phyloP scores from a whole-genome alignment of 306 rosid genomes.

The Mimosa pudica region DNA sequence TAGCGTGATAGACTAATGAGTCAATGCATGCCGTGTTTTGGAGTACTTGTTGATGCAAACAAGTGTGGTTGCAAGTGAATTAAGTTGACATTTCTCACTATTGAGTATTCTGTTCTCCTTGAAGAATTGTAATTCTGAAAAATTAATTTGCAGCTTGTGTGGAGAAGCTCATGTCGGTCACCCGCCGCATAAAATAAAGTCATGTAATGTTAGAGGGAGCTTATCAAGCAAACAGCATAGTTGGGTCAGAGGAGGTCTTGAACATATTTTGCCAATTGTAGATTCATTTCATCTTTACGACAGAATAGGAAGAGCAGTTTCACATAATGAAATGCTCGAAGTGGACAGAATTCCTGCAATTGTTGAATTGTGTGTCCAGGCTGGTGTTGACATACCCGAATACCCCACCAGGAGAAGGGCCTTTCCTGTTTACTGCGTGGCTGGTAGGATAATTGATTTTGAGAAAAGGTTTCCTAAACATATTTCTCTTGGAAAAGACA shows the following conservation, averaged over 20 bases:
- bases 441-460: slow-evolving; percentile 69
- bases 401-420: slow-evolving; percentile 71
- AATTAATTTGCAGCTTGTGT: slow-evolving; percentile 51
- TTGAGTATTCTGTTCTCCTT: neutral
- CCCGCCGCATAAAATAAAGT: slow-evolving; percentile 69
- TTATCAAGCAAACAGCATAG: slow-evolving; percentile 61
- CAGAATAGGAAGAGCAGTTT: slow-evolving; percentile 68
- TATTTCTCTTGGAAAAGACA: slow-evolving; percentile 45
- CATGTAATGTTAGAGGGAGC: slow-evolving; percentile 68
- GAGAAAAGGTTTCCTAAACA: slow-evolving; percentile 64
- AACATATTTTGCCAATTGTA: slow-evolving; percentile 55
- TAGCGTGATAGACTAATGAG: neutral
- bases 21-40: slow-evolving; percentile 22
- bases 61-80: slow-evolving; percentile 20
- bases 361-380: slow-evolving; percentile 73
- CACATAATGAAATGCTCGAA: slow-evolving; percentile 63
- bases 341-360: slow-evolving; percentile 73
- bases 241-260: slow-evolving; percentile 64
- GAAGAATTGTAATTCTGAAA: slow-evolving; percentile 20
- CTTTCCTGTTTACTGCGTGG: slow-evolving; percentile 60
- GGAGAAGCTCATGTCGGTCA: slow-evolving; percentile 72
- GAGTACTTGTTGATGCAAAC: slow-evolving; percentile 13
- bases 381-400: slow-evolving; percentile 65
- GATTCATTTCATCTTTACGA: slow-evolving; percentile 75
- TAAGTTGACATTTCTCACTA: neutral